Conservation (phyloP, 257 asterid genomes). For the Przewalskia tangutica region DNA sequence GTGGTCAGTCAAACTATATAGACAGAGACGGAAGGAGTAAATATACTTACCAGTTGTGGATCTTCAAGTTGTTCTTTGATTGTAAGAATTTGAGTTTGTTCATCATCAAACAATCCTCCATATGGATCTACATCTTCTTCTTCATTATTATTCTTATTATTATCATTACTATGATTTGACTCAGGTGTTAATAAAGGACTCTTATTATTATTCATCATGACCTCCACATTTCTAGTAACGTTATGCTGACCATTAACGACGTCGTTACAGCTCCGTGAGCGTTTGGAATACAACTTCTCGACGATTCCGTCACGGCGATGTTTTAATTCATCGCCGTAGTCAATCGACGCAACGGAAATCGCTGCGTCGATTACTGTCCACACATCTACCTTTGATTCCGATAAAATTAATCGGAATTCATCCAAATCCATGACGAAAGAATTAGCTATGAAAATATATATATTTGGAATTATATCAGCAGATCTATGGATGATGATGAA, state of each 20-base stretch:
- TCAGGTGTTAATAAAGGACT: slow-evolving; percentile 58
- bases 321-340: slow-evolving; percentile 57
- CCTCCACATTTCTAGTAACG: slow-evolving; percentile 14
- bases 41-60: slow-evolving; percentile 48
- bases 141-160: slow-evolving; percentile 15
- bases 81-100: slow-evolving; percentile 44
- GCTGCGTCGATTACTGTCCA: slow-evolving; percentile 85
- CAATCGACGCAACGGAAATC: slow-evolving; percentile 60
- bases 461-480: slow-evolving; percentile 15
- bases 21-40: no score
- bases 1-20: no score
- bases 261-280: slow-evolving; percentile 43
- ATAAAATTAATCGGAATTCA: slow-evolving; percentile 51
- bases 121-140: slow-evolving; percentile 52
- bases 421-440: slow-evolving; percentile 53
- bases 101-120: slow-evolving; percentile 61
- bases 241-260: slow-evolving; percentile 11
- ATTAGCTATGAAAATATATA: background rate
- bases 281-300: slow-evolving; percentile 50
- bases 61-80: slow-evolving; percentile 79
- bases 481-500: slow-evolving; percentile 12
- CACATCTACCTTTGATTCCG: slow-evolving; percentile 55
- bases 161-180: slow-evolving; percentile 27
- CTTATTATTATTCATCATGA: slow-evolving; percentile 18
- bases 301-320: slow-evolving; percentile 71